phyloP scores from a whole-genome alignment of 2,329 filamentous ascomycete species.

The Seiridium unicorne region DNA sequence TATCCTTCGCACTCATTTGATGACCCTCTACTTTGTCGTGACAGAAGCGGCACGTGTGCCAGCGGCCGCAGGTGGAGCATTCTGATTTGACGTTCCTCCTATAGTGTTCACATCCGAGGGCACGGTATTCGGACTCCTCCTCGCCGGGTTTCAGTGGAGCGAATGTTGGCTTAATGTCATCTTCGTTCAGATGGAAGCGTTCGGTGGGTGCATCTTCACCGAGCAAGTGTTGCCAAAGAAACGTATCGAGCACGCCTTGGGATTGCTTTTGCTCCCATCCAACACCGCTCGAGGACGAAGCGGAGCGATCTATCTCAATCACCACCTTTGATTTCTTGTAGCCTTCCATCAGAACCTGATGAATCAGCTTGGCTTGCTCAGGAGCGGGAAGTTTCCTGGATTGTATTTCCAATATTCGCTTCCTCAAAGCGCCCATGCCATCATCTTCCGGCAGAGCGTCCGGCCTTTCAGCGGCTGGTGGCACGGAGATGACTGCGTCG shows the following conservation, averaged over 20 bases:
- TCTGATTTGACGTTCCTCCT: constrained; percentile 94
- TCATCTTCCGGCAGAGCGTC: constrained; percentile 68
- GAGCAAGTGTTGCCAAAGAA: constrained; percentile 55
- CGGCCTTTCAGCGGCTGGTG: constrained; percentile 9
- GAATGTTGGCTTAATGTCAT: constrained; percentile 68
- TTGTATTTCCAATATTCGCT: constrained; percentile 68
- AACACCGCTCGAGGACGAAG: constrained; percentile 35
- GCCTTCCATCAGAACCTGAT: constrained; percentile 67
- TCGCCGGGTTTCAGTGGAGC: constrained; percentile 51
- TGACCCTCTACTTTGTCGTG: constrained; percentile 85
- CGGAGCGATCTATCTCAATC: constrained; percentile 24
- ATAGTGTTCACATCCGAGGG: constrained; percentile 87
- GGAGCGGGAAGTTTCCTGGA: constrained; percentile 52
- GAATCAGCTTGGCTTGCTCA: constrained; percentile 72
- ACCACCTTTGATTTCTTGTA: constrained; percentile 50
- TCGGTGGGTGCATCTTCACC: constrained; percentile 36
- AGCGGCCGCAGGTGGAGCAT: constrained; percentile 83
- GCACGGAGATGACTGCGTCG: background rate
- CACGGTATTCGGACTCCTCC: constrained; percentile 33
- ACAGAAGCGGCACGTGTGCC: constrained; percentile 95
- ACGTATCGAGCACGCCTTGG: constrained; percentile 47
- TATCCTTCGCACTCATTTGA: constrained; percentile 74
- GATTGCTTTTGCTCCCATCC: constrained; percentile 38
- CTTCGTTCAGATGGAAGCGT: constrained; percentile 51
- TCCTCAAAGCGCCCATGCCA: constrained; percentile 68